Conservation (phyloP, 441 rosid species). For the Populus hybrid region DNA sequence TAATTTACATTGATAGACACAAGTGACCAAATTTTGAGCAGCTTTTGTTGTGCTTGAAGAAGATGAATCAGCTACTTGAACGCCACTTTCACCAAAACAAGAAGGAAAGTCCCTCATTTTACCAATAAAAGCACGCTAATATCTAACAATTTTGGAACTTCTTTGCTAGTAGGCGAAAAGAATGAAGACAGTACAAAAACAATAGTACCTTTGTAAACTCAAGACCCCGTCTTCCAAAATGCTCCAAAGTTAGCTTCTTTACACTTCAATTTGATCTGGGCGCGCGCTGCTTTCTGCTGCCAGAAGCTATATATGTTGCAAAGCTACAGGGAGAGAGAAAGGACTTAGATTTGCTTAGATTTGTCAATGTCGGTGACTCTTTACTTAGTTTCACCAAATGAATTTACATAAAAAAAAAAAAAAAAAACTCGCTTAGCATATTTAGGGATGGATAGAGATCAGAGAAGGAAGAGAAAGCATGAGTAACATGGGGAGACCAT, state of each 20-base stretch:
- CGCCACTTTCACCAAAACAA: slow-evolving; percentile 92
- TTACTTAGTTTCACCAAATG: neutral
- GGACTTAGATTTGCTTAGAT: slow-evolving; percentile 26
- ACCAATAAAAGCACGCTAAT: neutral
- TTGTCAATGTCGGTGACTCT: slow-evolving; percentile 15
- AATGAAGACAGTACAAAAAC: neutral
- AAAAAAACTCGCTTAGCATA: neutral
- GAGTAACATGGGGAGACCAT: slow-evolving; percentile 26
- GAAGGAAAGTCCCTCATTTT: slow-evolving; percentile 95
- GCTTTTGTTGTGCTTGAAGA: slow-evolving; percentile 45
- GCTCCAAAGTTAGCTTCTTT: slow-evolving; percentile 26
- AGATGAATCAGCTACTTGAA: slow-evolving; percentile 84
- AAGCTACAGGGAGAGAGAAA: slow-evolving; percentile 1
- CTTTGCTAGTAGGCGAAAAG: neutral
- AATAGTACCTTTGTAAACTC: slow-evolving; percentile 27
- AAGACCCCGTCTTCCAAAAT: slow-evolving; percentile 28
- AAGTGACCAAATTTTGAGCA: slow-evolving; percentile 73
- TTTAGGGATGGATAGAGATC: neutral
- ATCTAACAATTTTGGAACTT: neutral
- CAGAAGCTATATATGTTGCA: slow-evolving; percentile 1
- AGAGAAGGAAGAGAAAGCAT: slow-evolving; percentile 5
- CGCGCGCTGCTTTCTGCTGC: slow-evolving; percentile 4
- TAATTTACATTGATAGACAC: slow-evolving; percentile 64
- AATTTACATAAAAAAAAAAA: neutral
- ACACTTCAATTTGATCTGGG: slow-evolving; percentile 26